Conservation (phyloP, 345 rosid genomes). For the Gossypium australe region DNA sequence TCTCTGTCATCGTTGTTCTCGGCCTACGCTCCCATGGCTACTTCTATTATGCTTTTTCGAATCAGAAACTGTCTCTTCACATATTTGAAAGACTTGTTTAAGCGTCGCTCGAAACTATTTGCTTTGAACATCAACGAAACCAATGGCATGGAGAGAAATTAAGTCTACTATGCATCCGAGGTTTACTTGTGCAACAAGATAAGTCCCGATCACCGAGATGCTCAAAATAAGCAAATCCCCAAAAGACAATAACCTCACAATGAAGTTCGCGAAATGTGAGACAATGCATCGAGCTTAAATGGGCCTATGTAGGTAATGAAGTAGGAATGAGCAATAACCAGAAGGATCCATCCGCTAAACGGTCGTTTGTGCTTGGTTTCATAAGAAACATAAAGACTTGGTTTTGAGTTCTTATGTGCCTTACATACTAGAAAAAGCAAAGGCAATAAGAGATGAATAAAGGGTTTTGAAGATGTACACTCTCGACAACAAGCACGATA, state of each 20-base stretch:
- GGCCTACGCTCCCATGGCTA: constrained; percentile 57
- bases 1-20: constrained; percentile 50
- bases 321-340: constrained; percentile 15
- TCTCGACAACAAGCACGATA: constrained; percentile 13
- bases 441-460: constrained; percentile 22
- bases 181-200: constrained; percentile 47
- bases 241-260: constrained; percentile 38
- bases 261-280: constrained; percentile 44
- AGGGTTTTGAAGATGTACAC: constrained; percentile 52
- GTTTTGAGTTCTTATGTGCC: constrained; percentile 43
- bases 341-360: constrained; percentile 12
- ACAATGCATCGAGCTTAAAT: constrained; percentile 36
- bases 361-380: constrained; percentile 44
- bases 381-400: constrained; percentile 39
- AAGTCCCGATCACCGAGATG: constrained; percentile 32
- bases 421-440: constrained; percentile 26
- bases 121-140: constrained; percentile 45
- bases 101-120: constrained; percentile 27
- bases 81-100: constrained; percentile 26
- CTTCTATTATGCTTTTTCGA: constrained; percentile 45
- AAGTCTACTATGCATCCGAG: constrained; percentile 47
- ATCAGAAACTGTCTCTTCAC: constrained; percentile 32
- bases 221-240: constrained; percentile 45
- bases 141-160: constrained; percentile 36
- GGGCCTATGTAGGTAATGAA: constrained; percentile 33